Evolutionary conservation across 2,329 filamentous ascomycete genomes (phyloP), one percentile per base, ranked within the genome.

Genomic region (Colletotrichum siamense): DNA sequence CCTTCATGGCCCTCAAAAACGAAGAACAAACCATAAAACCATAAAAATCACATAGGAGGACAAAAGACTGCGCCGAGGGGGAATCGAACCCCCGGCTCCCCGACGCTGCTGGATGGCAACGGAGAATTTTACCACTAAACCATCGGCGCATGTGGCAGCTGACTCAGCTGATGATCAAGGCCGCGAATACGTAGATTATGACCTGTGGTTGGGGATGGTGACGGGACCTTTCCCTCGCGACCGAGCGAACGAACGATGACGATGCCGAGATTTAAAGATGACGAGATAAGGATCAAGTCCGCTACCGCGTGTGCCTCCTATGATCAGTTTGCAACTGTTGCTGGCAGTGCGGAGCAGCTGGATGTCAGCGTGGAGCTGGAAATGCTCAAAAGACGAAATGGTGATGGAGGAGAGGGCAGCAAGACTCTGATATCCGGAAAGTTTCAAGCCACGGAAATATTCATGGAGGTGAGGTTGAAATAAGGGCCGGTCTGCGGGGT

Each of bases 51-150:
- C 24, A 24, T 24, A 24, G 24, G 6, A 28, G 8, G 26, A 3
- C 59, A 71, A 74, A 65, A 74, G 1, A 0, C 2, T 75, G 72
- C 72, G 72, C 62, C 68, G 72, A 71, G 72, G 72, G 72, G 72
- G 72, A 75, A 75, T 75, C 72, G 72, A 71, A 71, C 72, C 73
- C 73, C 64, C 73, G 69, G 64, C 73, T 76, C 73, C 73, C 73
- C 73, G 73, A 76, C 70, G 69, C 73, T 73, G 69, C 73, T 39
- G 1, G 22, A 76, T 73, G 73, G 73, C 73, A 76, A 76, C 73
- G 73, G 73, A 76, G 73, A 76, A 76, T 76, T 76, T 76, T 76
- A 76, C 70, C 70, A 76, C 73, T 76, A 69, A 76, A 73, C 73
- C 73, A 76, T 76, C 73, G 73, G 59, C 73, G 73, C 73, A 13